Conservation (phyloP, 2,329 filamentous ascomycete species). For the Davidsoniella virescens region DNA sequence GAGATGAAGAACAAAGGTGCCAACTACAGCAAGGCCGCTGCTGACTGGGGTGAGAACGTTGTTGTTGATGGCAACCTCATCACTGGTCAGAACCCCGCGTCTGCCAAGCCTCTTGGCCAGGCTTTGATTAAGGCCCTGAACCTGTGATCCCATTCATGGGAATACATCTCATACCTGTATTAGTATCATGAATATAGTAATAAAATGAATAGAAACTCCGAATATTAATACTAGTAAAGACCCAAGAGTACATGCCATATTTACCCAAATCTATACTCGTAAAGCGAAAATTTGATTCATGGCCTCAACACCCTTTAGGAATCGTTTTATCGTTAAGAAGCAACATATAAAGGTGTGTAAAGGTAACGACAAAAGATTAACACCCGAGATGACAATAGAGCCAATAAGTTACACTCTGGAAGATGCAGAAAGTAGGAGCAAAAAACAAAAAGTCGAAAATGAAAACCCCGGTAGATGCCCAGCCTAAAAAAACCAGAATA, state of each 20-base stretch:
- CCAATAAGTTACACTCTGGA: background rate
- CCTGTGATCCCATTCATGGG: background rate
- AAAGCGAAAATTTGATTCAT: no score
- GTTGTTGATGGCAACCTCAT: slow-evolving; percentile 36
- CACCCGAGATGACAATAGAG: background rate
- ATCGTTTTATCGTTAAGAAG: background rate
- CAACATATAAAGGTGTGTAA: background rate
- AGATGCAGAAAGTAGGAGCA: slow-evolving; percentile 2
- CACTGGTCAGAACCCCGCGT: slow-evolving; percentile 42
- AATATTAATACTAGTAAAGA: no score
- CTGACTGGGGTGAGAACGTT: slow-evolving; percentile 33
- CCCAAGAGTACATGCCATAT: no score
- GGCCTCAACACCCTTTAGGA: no score
- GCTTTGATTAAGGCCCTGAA: slow-evolving; percentile 31
- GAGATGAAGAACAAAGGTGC: slow-evolving; percentile 35
- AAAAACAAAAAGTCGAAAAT: slow-evolving; percentile 2
- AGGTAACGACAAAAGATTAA: background rate
- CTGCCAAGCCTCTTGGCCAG: slow-evolving; percentile 33
- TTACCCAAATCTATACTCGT: no score
- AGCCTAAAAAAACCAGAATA: background rate
- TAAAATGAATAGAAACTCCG: no score
- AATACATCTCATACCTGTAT: background rate
- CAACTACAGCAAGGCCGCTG: slow-evolving; percentile 37
- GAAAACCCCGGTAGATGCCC: background rate
- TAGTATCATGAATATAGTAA: no score